Evolutionary conservation across 2,329 filamentous ascomycete genomes (phyloP).

Genomic region (Cladophialophora psammophila): DNA sequence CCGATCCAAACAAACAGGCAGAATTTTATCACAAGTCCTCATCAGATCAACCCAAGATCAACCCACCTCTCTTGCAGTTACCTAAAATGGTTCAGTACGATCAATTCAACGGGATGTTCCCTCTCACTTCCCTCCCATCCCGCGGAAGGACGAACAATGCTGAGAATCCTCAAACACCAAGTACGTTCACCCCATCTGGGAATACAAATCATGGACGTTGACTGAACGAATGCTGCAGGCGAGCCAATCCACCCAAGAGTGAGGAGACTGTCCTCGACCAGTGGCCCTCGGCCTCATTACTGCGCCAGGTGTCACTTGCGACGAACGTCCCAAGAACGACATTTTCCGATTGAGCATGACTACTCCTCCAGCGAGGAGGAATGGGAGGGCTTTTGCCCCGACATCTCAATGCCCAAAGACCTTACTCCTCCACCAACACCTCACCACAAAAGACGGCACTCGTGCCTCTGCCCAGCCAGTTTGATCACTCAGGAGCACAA

Average conservation of each 20-base stretch:
- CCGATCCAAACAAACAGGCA: slow-evolving; percentile 27
- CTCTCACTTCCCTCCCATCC: slow-evolving; percentile 20
- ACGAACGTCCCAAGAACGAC: slow-evolving; percentile 29
- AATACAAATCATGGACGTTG: neutral
- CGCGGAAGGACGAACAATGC: slow-evolving; percentile 20
- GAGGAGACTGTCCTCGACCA: slow-evolving; percentile 30
- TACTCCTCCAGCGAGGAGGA: slow-evolving; percentile 28
- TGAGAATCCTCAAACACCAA: slow-evolving; percentile 14
- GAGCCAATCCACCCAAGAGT: slow-evolving; percentile 25
- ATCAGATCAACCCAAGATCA: slow-evolving; percentile 7
- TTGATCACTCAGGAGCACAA: slow-evolving; percentile 17
- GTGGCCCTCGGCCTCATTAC: slow-evolving; percentile 13
- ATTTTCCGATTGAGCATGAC: slow-evolving; percentile 14
- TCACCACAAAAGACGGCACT: slow-evolving; percentile 31
- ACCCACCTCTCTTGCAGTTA: slow-evolving; percentile 7
- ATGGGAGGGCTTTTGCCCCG: slow-evolving; percentile 35
- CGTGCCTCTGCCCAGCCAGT: slow-evolving; percentile 30
- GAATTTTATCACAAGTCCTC: slow-evolving; percentile 17
- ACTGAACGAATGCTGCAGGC: slow-evolving; percentile 12
- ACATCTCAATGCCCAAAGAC: slow-evolving; percentile 33
- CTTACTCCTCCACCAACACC: slow-evolving; percentile 11
- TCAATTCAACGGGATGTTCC: slow-evolving; percentile 29
- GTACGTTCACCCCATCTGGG: slow-evolving; percentile 11
- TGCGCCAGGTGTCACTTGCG: slow-evolving; percentile 34
- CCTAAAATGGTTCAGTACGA: slow-evolving; percentile 35